Evolutionary conservation across 2,329 filamentous ascomycete genomes (phyloP), one percentile per base, ranked within the genome.

Genomic region (Myriosclerotinia curreyana): DNA sequence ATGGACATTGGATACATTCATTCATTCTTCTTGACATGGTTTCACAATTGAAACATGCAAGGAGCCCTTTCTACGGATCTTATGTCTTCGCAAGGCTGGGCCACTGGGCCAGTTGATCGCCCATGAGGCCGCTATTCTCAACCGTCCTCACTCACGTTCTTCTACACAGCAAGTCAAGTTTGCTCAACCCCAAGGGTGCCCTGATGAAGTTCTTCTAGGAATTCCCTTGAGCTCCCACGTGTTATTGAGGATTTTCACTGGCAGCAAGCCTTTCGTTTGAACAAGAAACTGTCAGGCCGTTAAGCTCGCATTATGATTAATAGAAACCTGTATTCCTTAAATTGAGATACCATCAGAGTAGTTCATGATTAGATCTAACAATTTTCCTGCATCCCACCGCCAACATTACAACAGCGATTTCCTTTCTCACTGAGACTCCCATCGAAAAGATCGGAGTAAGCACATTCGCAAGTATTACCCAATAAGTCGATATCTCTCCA

Each of bases 171-270:
- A 62, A 62, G 14, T 40, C 6, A 31, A 31, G 28, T 31, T 31
- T 49, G 31, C 44, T 48, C 34, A 50, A 36, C 31, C 50, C 44
- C 14, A 53, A 53, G 59, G 48, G 59, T 42, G 34, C 34, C 60
- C 38, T 38, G 60, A 44, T 38, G 60, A 56, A 50, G 42, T 44
- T 15, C 22, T 63, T 34, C 60, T 49, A 58, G 60, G 60, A 50
- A 58, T 36, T 44, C 25, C 61, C 61, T 50, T 63, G 61, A 63
- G 34, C 15, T 36, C 20, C 55, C 61, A 63, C 61, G 61, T 59
- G 53, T 22, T 22, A 34, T 53, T 20, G 49, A 36, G 36, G 34
- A 44, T 51, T 17, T 44, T 5, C 49, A 61, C 14, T 36, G 31
- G 28, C 14, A 53, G 20, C 20, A 54, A n/a, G 36, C 22, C 49